A percentile compares a stretch with the other conserved stretches of the same genome.
phyloP scores from a whole-genome alignment of 139 green algal genomes.

The Picochlorum sp. region DNA sequence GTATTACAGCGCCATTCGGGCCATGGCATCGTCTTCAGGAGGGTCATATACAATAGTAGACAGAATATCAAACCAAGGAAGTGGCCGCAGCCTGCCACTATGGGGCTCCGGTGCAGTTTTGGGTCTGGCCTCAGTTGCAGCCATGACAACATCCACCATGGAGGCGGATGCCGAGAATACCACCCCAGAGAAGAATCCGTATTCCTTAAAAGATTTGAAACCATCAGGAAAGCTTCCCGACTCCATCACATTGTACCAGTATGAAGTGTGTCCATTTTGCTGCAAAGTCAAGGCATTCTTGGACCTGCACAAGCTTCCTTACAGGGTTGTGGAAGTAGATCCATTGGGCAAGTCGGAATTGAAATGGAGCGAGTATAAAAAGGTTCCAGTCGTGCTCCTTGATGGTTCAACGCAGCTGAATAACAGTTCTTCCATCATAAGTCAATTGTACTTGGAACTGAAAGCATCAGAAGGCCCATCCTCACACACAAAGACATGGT shows the following conservation, averaged over 20 bases:
- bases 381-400: conserved; percentile 80
- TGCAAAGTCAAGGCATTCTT: conserved; percentile 96
- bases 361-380: conserved; percentile 74
- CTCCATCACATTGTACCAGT: conserved; percentile 78
- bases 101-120: neutral
- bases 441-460: conserved; percentile 51
- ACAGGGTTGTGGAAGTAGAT: conserved; percentile 91
- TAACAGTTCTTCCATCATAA: conserved; percentile 82
- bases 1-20: too few species aligned
- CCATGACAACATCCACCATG: neutral
- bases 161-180: neutral
- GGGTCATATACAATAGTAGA: too few species aligned
- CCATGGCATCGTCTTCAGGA: too few species aligned
- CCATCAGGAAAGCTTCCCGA: conserved; percentile 19
- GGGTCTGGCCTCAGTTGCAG: neutral
- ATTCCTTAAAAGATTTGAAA: neutral
- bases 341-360: conserved; percentile 91
- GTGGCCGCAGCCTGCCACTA: neutral
- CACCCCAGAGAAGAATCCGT: neutral
- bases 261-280: conserved; percentile 98
- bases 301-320: conserved; percentile 89
- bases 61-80: too few species aligned
- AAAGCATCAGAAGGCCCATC: conserved; percentile 8
- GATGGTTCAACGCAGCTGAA: conserved; percentile 68
- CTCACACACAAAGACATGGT: too few species aligned